Base-by-base conservation (phyloP, 2,329 filamentous ascomycete species). In the Alternaria infectoria region DNA sequence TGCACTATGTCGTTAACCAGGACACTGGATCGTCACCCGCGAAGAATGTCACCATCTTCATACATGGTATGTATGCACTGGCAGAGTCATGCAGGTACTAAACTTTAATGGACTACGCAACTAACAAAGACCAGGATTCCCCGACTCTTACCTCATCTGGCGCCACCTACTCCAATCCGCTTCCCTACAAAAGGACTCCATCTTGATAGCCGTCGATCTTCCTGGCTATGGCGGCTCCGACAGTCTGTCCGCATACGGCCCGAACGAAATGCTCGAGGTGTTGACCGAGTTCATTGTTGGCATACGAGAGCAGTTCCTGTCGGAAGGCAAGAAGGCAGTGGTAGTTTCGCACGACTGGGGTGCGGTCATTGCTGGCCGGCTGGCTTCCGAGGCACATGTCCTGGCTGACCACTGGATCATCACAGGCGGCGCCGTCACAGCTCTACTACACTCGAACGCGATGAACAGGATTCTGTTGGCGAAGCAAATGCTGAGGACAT, bases 191-290 rank as follows among this genome's bases (percentile, higher is more conserved):
- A 68, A 79, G 7, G 81, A 83, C 19, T 59, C 68, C 47, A 82
- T 82, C 19, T 68, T 88, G 7, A 81, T 89, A 30, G 86, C 86
- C 0, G 79, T 88, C 43, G 87, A 89, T 69, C 73, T 89, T 7
- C 87, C 87, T 17, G 87, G 87, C 2, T 88, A 85, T 65, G 87
- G 87, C 36, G 87, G 87, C 10, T 87, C 83, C 59, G 86, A 88
- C 65, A 80, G 81, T 54, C 74, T 88, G 59, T 72, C 80, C 1
- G 71, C 78, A 50, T 88, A 88, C 67, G 79, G 81, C 3, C 79
- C 86, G 2, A 82, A 85, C 12, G 78, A 83, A 44, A 80, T 88
- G 9, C 76, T 88, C 49, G 86, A 88, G 69, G 78, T 81, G 8
- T 70, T 89, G 59, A 80, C 83, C 0, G 84, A 86, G 59, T 86